phyloP scores from a whole-genome alignment of 139 green algal genomes.

The Marvania coccoides region DNA sequence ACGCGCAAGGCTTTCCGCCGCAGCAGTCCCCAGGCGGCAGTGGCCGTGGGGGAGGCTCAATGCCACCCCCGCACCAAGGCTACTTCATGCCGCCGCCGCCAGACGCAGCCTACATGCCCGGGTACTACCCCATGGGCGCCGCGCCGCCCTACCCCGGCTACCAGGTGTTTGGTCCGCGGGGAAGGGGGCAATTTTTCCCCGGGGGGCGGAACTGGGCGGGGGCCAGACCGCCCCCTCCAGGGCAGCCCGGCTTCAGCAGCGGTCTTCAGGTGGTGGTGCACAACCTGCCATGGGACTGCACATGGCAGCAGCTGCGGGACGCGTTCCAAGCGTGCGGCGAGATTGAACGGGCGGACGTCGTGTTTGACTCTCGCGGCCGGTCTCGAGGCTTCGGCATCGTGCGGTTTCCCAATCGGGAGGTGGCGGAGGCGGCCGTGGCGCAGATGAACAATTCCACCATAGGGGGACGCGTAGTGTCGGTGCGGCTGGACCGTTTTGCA shows the following conservation, averaged over 20 bases:
- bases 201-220: conserved; percentile 31
- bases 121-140: background rate
- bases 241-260: conserved; percentile 51
- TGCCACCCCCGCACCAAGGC: background rate
- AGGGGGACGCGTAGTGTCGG: conserved; percentile 69
- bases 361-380: conserved; percentile 65
- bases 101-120: conserved; percentile 10
- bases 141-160: background rate
- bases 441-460: conserved; percentile 78
- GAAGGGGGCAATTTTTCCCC: conserved; percentile 25
- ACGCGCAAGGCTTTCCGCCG: background rate
- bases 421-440: conserved; percentile 53
- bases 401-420: conserved; percentile 52
- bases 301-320: conserved; percentile 83
- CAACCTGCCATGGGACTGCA: conserved; percentile 84
- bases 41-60: background rate
- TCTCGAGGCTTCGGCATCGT: conserved; percentile 84
- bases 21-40: background rate
- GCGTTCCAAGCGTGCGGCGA: conserved; percentile 44
- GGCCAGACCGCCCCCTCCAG: conserved; percentile 40
- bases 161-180: conserved; percentile 8
- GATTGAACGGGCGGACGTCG: conserved; percentile 76
- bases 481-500: conserved; percentile 77
- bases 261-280: conserved; percentile 83
- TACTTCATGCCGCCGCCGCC: background rate